Evolutionary conservation across 2,329 filamentous ascomycete genomes (phyloP).

Genomic region (Lecanicillium sp.): DNA sequence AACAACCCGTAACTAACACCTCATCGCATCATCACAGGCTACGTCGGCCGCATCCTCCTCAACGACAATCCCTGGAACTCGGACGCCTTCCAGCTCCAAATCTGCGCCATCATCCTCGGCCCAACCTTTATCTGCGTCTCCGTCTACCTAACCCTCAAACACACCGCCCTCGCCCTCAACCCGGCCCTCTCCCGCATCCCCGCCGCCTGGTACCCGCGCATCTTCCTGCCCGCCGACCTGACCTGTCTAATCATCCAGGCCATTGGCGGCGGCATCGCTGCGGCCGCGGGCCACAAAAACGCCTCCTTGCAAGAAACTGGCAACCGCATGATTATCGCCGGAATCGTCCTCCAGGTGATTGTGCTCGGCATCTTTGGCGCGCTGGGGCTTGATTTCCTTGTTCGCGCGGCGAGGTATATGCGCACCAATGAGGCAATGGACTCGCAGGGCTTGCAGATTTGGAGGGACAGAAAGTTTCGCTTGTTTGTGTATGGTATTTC

Average conservation of each 20-base stretch:
- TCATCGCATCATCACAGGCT: slow-evolving; percentile 36
- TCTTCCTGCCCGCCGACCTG: slow-evolving; percentile 53
- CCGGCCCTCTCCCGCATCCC: slow-evolving; percentile 41
- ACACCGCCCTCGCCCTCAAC: slow-evolving; percentile 42
- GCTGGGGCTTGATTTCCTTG: slow-evolving; percentile 35
- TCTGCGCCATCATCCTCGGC: slow-evolving; percentile 50
- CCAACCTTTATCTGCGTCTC: slow-evolving; percentile 53
- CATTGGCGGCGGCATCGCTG: slow-evolving; percentile 47
- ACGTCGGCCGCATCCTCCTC: slow-evolving; percentile 42
- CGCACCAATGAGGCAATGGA: slow-evolving; percentile 19
- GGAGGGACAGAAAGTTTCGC: slow-evolving; percentile 33
- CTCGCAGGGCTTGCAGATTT: slow-evolving; percentile 26
- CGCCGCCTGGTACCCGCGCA: slow-evolving; percentile 42
- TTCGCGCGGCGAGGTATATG: slow-evolving; percentile 33
- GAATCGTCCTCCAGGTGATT: slow-evolving; percentile 44
- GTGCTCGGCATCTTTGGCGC: slow-evolving; percentile 38
- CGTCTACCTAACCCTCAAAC: slow-evolving; percentile 57
- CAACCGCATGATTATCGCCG: slow-evolving; percentile 45
- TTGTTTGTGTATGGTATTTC: slow-evolving; percentile 34
- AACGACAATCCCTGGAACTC: slow-evolving; percentile 46
- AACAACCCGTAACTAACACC: slow-evolving; percentile 7
- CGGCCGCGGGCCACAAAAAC: slow-evolving; percentile 33
- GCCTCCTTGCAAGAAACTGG: slow-evolving; percentile 31
- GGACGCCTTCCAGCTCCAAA: slow-evolving; percentile 48
- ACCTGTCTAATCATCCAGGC: slow-evolving; percentile 51